A percentile compares a stretch with the other conserved stretches of the same genome.
phyloP scores from a whole-genome alignment of 2,329 filamentous ascomycete genomes.

The Amauroascus verrucosus region DNA sequence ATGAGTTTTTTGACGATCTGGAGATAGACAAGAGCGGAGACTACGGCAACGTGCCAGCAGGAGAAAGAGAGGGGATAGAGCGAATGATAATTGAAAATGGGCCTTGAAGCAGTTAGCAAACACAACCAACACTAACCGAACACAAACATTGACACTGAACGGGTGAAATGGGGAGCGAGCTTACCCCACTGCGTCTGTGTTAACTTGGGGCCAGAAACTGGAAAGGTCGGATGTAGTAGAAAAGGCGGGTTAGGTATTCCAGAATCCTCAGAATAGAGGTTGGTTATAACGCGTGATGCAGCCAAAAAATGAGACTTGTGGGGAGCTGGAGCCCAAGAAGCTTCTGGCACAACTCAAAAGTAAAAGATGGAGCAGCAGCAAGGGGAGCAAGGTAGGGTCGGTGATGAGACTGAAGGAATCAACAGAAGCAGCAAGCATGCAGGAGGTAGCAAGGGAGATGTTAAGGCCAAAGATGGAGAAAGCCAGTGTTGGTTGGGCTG shows the following conservation, averaged over 20 bases:
- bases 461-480: background rate
- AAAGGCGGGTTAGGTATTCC: background rate
- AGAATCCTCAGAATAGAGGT: background rate
- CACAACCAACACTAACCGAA: background rate
- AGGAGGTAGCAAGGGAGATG: background rate
- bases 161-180: background rate
- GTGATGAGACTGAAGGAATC: background rate
- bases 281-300: background rate
- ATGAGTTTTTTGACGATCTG: slow-evolving; percentile 11
- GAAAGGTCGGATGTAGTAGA: background rate
- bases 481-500: slow-evolving; percentile 11
- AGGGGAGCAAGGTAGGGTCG: background rate
- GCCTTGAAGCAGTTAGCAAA: background rate
- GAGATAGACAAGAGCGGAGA: background rate
- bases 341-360: background rate
- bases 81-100: background rate
- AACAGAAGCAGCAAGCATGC: background rate
- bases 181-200: background rate
- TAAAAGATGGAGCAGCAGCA: background rate
- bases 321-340: slow-evolving; percentile 8
- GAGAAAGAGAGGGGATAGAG: background rate
- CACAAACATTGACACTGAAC: background rate
- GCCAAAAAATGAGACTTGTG: background rate
- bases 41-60: no score
- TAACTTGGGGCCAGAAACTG: background rate